Evolutionary conservation across 2,329 filamentous ascomycete genomes (phyloP), one percentile per base, ranked within the genome.

Genomic region (Aspergillus aculeatinus): DNA sequence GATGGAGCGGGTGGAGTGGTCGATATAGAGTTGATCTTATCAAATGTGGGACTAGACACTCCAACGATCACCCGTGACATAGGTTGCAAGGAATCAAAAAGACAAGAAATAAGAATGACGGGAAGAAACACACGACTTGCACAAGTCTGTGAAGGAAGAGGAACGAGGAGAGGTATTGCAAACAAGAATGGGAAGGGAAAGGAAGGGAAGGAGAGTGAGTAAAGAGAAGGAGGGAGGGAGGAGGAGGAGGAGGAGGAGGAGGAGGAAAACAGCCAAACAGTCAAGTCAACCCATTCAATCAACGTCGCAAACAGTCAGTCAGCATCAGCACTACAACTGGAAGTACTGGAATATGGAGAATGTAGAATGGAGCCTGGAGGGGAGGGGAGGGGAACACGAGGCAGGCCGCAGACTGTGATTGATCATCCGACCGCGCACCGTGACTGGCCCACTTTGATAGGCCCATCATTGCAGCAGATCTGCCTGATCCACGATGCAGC

Each of bases 371-470:
- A 16, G 23, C 23, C 23, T 23, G 23, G 23, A 23, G 23, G 23
- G 23, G 27, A 4, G 29, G 11, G 33, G 35, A 25, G 35, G 27
- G 51, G 12, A 39, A 53, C 16, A 44, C 21, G 51, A n/a, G 51
- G 14, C 33, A n/a, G 51, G 14, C 33, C 33, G 42, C 51, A 42
- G 27, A 33, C 33, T 21, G 21, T 53, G 51, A 42, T 42, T 42
- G 33, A 53, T 53, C 35, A 53, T 53, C 51, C 51, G 51, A 44
- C 51, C 31, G 25, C 21, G 31, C 51, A 27, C 51, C 39, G 51
- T 53, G 51, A 53, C 51, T 53, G 39, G 51, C 19, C 21, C 51
- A 10, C 51, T 35, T 42, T 53, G 51, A 53, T 53, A 53, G 51
- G 35, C 35, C 5, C 31, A 39, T 42, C 21, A 25, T 16, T 42